Evolutionary conservation across 345 rosid species (phyloP).

Genomic region (Populus pruinosa): DNA sequence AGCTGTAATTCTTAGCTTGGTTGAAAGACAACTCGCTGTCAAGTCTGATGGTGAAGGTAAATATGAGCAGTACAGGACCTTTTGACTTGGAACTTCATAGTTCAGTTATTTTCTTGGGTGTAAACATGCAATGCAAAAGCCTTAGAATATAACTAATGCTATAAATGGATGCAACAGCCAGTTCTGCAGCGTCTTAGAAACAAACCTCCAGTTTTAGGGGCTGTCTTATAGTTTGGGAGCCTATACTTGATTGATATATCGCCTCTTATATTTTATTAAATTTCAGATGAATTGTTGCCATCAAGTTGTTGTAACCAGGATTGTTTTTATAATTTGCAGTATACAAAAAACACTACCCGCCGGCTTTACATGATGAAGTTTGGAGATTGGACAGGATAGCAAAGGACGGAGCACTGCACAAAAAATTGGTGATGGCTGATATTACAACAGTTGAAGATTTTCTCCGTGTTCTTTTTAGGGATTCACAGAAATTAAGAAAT

Average conservation of each 20-base stretch:
- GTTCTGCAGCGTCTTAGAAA: background rate
- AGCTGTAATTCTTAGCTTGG: background rate
- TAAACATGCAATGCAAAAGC: background rate
- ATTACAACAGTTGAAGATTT: conserved; percentile 81
- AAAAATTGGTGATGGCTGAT: conserved; percentile 56
- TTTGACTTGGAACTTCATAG: background rate
- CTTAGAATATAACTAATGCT: background rate
- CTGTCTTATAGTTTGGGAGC: background rate
- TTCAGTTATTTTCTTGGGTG: background rate
- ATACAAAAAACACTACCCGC: conserved; percentile 95
- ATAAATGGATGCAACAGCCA: background rate
- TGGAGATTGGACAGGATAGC: conserved; percentile 97
- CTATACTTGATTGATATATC: background rate
- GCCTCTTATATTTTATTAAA: background rate
- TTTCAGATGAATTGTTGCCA: background rate
- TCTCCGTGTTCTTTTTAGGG: conserved; percentile 69
- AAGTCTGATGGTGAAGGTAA: too few species aligned
- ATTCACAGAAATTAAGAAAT: conserved; percentile 66
- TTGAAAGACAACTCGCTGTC: background rate
- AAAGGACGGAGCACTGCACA: conserved; percentile 92
- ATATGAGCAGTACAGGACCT: background rate
- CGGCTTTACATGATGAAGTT: conserved; percentile 84
- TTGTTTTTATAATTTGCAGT: conserved; percentile 41
- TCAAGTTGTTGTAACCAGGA: background rate
- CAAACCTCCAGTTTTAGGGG: background rate